These are phyloP conservation scores for Malassezia slooffiae DNA, from an alignment of 1,284 basidiomycete genomes.

Conservation along the genomic window DNA sequence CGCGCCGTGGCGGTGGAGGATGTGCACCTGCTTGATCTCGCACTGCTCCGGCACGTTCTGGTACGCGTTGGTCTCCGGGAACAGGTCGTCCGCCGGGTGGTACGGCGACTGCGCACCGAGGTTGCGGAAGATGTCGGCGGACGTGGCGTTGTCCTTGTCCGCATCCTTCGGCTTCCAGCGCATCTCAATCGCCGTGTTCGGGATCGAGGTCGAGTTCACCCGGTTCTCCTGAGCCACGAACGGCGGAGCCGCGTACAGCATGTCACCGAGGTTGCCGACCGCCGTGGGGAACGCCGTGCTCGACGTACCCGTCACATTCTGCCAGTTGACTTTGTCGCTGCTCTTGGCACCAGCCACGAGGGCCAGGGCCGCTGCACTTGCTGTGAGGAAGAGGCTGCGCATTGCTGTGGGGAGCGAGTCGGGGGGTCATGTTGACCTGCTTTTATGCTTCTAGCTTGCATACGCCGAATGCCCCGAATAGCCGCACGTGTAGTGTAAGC, in stretches of 20 bases:
- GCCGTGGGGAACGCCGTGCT: constrained; percentile 31
- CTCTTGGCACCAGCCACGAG: background rate
- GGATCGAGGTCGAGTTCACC: constrained; percentile 13
- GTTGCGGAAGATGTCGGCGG: constrained; percentile 28
- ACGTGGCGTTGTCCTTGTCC: constrained; percentile 12
- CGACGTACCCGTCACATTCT: constrained; percentile 13
- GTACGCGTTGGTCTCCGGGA: constrained; percentile 11
- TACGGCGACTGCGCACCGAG: constrained; percentile 18
- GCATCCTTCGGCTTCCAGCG: constrained; percentile 21
- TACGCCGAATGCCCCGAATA: too few species aligned
- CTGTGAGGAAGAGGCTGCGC: too few species aligned
- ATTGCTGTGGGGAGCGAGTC: too few species aligned
- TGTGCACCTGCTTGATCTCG: constrained; percentile 31
- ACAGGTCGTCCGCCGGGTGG: constrained; percentile 10
- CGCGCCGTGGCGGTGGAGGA: constrained; percentile 41
- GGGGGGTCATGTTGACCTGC: too few species aligned
- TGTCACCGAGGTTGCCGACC: constrained; percentile 27
- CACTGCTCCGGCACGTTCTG: constrained; percentile 16
- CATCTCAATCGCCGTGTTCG: constrained; percentile 15
- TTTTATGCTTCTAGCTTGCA: too few species aligned
- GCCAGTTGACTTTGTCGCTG: background rate
- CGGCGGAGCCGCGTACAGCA: constrained; percentile 21
- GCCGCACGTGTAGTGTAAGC: too few species aligned
- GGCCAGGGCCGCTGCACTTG: too few species aligned
- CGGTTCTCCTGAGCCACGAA: constrained; percentile 29